Conservation (phyloP, 805 yeast species). For the Ogataea chonburiensis region DNA sequence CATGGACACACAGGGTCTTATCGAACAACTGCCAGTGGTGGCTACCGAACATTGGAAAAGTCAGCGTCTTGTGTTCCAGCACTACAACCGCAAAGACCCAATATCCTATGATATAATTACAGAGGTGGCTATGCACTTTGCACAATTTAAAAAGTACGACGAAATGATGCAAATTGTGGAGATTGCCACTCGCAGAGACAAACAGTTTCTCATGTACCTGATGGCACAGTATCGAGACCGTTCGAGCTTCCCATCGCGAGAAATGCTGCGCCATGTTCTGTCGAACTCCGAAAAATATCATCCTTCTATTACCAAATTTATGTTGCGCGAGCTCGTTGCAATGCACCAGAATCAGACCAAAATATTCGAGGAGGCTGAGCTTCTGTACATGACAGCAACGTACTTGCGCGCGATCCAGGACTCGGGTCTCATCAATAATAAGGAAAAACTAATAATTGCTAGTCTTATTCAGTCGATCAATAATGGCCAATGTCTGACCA, state of each 20-base stretch:
- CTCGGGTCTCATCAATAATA: slow-evolving; percentile 2
- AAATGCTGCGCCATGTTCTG: slow-evolving; percentile 20
- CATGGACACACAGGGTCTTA: slow-evolving; percentile 28
- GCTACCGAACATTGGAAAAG: slow-evolving; percentile 26
- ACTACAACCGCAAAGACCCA: slow-evolving; percentile 31
- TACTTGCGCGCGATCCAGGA: slow-evolving; percentile 8
- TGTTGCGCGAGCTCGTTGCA: slow-evolving; percentile 19
- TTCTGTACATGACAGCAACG: slow-evolving; percentile 22
- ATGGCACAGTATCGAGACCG: slow-evolving; percentile 16
- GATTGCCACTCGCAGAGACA: slow-evolving; percentile 24
- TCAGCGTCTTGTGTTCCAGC: slow-evolving; percentile 23
- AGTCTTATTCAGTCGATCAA: slow-evolving; percentile 23
- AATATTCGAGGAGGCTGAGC: slow-evolving; percentile 23
- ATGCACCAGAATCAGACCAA: slow-evolving; percentile 12
- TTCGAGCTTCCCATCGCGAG: slow-evolving; percentile 26
- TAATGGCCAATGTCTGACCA: slow-evolving; percentile 25
- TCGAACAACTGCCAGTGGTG: slow-evolving; percentile 20
- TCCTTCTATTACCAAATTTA: slow-evolving; percentile 17
- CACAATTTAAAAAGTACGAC: slow-evolving; percentile 20
- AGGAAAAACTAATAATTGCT: slow-evolving; percentile 9
- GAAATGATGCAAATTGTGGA: slow-evolving; percentile 23
- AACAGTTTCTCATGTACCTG: slow-evolving; percentile 22
- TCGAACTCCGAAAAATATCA: slow-evolving; percentile 12
- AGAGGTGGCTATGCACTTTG: slow-evolving; percentile 23
- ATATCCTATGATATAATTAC: slow-evolving; percentile 30